A percentile compares a stretch with the other conserved stretches of the same genome.
Evolutionary conservation across 2,329 filamentous ascomycete genomes (phyloP).

Genomic region (Neophaeococcomyces mojaviensis): DNA sequence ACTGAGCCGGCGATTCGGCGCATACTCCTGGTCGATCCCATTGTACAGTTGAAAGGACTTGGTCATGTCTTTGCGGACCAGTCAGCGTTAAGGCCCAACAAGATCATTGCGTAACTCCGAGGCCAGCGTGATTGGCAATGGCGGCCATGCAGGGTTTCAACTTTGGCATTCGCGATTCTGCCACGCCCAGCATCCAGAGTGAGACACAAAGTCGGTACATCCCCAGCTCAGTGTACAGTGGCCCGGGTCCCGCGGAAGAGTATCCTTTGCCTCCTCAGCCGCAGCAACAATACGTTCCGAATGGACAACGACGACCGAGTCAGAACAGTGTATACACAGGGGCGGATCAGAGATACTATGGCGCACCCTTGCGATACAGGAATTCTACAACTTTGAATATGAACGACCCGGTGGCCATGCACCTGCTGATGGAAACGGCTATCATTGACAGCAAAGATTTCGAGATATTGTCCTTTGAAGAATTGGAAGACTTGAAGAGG

Average conservation of each 20-base stretch:
- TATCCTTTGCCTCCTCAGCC: constrained; percentile 12
- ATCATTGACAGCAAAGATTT: constrained; percentile 79
- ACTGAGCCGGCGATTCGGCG: too few relatives aligned
- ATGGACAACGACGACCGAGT: neutral
- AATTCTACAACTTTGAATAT: constrained; percentile 26
- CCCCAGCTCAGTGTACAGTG: constrained; percentile 23
- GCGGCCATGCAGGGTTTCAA: constrained; percentile 14
- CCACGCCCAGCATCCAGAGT: constrained; percentile 16
- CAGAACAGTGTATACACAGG: neutral
- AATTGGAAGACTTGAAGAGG: constrained; percentile 86
- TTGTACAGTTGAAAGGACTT: too few relatives aligned
- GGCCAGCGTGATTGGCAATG: neutral
- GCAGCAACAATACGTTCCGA: constrained; percentile 3
- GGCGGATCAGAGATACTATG: constrained; percentile 6
- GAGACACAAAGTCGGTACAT: constrained; percentile 21
- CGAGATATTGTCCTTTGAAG: constrained; percentile 80
- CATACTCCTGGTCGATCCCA: too few relatives aligned
- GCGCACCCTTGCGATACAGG: constrained; percentile 4
- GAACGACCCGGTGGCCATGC: constrained; percentile 66
- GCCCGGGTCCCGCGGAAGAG: constrained; percentile 17
- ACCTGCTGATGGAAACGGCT: constrained; percentile 88
- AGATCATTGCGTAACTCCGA: too few relatives aligned
- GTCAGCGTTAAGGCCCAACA: too few relatives aligned
- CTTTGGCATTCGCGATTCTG: constrained; percentile 17
- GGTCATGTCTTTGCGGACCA: too few relatives aligned